phyloP scores from a whole-genome alignment of 2,329 filamentous ascomycete genomes.

The Trichoderma asperellum region DNA sequence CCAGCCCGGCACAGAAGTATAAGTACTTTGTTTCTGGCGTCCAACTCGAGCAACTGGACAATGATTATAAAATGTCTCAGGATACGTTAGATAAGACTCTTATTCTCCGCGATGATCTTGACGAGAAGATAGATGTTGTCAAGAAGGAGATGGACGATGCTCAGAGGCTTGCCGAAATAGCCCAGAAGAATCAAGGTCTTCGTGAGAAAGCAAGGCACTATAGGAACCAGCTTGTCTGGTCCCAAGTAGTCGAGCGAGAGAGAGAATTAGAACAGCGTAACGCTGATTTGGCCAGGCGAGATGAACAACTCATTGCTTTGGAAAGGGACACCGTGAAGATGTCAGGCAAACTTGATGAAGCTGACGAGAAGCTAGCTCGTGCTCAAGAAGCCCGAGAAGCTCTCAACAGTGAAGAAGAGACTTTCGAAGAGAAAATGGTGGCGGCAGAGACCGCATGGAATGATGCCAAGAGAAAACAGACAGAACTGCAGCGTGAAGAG shows the following conservation, averaged over 20 bases:
- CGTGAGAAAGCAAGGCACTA: constrained; percentile 63
- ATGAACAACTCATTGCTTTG: constrained; percentile 36
- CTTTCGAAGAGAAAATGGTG: constrained; percentile 48
- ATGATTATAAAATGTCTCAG: constrained; percentile 84
- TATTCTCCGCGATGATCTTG: constrained; percentile 44
- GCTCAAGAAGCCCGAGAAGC: constrained; percentile 47
- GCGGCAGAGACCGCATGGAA: constrained; percentile 58
- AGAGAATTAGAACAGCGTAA: constrained; percentile 47
- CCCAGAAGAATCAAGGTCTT: constrained; percentile 68
- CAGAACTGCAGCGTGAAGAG: constrained; percentile 64
- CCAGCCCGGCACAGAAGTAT: constrained; percentile 84
- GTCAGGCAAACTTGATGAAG: constrained; percentile 53
- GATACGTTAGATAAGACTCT: constrained; percentile 72
- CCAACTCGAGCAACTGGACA: constrained; percentile 87
- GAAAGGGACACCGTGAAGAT: constrained; percentile 44
- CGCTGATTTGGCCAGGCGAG: constrained; percentile 36
- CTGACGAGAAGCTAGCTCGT: constrained; percentile 50
- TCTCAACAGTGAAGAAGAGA: constrained; percentile 51
- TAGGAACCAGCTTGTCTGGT: constrained; percentile 77
- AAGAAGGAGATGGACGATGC: constrained; percentile 60
- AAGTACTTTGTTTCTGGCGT: constrained; percentile 96
- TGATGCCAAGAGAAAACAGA: constrained; percentile 56
- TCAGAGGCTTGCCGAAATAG: constrained; percentile 64
- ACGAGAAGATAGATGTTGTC: constrained; percentile 40
- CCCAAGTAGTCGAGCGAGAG: constrained; percentile 80